Percentiles rank a stretch among this genome's conserved stretches.
phyloP scores from a whole-genome alignment of 345 rosid genomes.

The Zanthoxylum bungeanum region DNA sequence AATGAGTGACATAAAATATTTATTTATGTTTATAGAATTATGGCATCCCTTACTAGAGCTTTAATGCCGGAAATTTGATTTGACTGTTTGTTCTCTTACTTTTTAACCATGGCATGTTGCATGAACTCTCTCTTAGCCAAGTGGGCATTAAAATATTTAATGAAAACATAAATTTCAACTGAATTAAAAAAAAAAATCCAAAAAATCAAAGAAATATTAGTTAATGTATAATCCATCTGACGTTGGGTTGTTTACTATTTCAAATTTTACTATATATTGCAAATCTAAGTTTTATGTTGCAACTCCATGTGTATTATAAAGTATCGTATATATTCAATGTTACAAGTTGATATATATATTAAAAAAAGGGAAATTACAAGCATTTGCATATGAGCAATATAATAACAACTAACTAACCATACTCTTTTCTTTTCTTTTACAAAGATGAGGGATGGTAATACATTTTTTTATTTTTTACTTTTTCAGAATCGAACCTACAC shows the following conservation, averaged over 20 bases:
- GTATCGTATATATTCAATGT: background rate
- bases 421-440: too few relatives aligned
- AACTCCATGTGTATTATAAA: too few relatives aligned
- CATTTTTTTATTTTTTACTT: too few relatives aligned
- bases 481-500: too few relatives aligned
- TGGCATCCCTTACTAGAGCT: constrained; percentile 20
- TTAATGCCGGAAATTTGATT: constrained; percentile 7
- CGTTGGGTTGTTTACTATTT: background rate
- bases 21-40: background rate
- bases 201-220: too few relatives aligned
- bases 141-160: background rate
- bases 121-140: background rate
- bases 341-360: too few relatives aligned
- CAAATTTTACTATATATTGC: background rate
- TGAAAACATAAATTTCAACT: background rate
- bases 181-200: too few relatives aligned
- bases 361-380: too few relatives aligned
- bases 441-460: too few relatives aligned
- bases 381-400: too few relatives aligned
- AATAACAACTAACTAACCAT: too few relatives aligned
- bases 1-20: background rate
- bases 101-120: background rate
- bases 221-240: too few relatives aligned
- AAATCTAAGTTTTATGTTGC: background rate
- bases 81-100: background rate